phyloP scores from a whole-genome alignment of 2,329 filamentous ascomycete species.

The Botrytis fabae region DNA sequence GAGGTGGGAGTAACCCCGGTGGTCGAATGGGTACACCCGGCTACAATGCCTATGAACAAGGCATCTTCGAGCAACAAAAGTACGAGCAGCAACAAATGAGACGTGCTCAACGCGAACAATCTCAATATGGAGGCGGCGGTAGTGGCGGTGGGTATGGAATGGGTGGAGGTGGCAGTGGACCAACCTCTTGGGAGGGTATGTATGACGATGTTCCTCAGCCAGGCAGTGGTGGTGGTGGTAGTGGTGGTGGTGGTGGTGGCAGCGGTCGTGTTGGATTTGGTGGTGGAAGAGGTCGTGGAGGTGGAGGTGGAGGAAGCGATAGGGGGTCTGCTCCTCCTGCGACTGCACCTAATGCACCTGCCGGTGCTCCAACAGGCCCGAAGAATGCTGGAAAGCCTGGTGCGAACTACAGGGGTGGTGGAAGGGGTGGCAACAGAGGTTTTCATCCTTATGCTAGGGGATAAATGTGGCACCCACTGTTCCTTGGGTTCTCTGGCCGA shows the following conservation, averaged over 20 bases:
- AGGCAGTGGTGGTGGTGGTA: slow-evolving; percentile 42
- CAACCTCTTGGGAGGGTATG: slow-evolving; percentile 96
- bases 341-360: slow-evolving; percentile 56
- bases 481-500: neutral
- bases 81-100: slow-evolving; percentile 67
- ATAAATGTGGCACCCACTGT: slow-evolving; percentile 16
- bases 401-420: slow-evolving; percentile 90
- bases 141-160: slow-evolving; percentile 52
- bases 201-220: slow-evolving; percentile 94
- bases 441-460: slow-evolving; percentile 72
- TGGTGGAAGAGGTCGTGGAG: slow-evolving; percentile 35
- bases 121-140: slow-evolving; percentile 37
- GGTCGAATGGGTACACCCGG: slow-evolving; percentile 45
- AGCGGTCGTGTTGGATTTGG: slow-evolving; percentile 45
- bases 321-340: slow-evolving; percentile 40
- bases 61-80: slow-evolving; percentile 76
- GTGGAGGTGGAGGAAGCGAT: slow-evolving; percentile 35
- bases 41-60: slow-evolving; percentile 65
- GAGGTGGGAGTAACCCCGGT: slow-evolving; percentile 45
- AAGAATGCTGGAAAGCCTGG: slow-evolving; percentile 93
- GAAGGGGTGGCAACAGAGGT: slow-evolving; percentile 71
- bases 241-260: slow-evolving; percentile 24
- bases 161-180: slow-evolving; percentile 52
- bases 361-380: slow-evolving; percentile 88
- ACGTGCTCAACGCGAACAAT: slow-evolving; percentile 43